These are phyloP conservation scores for Globisporangium yorkense DNA, from an alignment of 352 stramenopile species.

Conservation along the genomic window DNA sequence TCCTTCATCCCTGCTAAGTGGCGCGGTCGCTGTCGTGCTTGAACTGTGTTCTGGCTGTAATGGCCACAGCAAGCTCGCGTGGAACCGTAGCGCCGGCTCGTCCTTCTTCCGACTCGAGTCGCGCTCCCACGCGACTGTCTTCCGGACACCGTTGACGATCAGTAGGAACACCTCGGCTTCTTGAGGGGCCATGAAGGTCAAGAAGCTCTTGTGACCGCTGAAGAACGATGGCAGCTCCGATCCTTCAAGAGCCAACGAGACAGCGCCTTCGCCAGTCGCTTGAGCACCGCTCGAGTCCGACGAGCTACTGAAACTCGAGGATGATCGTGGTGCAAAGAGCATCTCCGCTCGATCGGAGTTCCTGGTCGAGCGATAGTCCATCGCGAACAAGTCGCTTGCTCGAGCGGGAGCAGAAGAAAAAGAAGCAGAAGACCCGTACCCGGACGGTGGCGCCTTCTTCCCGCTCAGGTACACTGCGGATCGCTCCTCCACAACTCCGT, in stretches of 20 bases:
- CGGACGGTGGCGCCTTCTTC: slow-evolving; percentile 18
- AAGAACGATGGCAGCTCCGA: slow-evolving; percentile 47
- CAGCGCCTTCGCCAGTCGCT: neutral
- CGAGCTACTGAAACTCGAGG: neutral
- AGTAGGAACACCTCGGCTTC: slow-evolving; percentile 42
- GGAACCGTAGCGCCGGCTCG: slow-evolving; percentile 63
- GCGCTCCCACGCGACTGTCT: slow-evolving; percentile 57
- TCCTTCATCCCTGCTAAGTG: neutral
- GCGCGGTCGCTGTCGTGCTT: neutral
- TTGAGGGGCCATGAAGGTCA: slow-evolving; percentile 43
- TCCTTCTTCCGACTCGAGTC: slow-evolving; percentile 55
- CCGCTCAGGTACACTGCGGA: slow-evolving; percentile 36
- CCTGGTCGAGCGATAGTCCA: slow-evolving; percentile 34
- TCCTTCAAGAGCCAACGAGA: slow-evolving; percentile 26
- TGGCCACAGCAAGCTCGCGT: slow-evolving; percentile 64
- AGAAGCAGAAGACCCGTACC: slow-evolving; percentile 3
- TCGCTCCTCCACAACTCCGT: slow-evolving; percentile 25
- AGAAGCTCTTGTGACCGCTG: slow-evolving; percentile 33
- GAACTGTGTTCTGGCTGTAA: slow-evolving; percentile 15
- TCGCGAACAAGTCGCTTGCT: slow-evolving; percentile 70
- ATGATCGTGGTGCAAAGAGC: slow-evolving; percentile 35
- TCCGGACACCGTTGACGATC: slow-evolving; percentile 43
- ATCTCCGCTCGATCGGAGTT: slow-evolving; percentile 46
- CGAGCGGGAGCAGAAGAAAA: slow-evolving; percentile 34
- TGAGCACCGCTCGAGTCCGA: neutral